Base-by-base conservation (phyloP, 2,329 filamentous ascomycete species). In the Parafenestella ontariensis region DNA sequence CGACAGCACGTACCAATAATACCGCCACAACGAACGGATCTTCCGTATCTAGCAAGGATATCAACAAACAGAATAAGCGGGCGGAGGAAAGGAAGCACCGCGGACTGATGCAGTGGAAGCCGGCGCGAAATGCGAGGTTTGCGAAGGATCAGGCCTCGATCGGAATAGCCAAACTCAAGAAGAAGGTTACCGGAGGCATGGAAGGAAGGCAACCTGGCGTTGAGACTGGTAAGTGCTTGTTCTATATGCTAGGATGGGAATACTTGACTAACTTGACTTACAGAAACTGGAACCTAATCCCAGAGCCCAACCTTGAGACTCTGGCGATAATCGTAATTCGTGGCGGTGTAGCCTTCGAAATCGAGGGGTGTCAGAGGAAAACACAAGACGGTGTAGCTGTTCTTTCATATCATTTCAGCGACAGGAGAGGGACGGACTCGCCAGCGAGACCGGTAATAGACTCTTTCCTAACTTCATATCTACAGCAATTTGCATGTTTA, bases 21-120 rank as follows among this genome's bases (percentile, higher is more conserved):
- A 64, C 60, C 6, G 62, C 61, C 11, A 65, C 50, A 13, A 60
- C 52, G 3, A 59, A 52, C 31, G 41, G 42, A 21, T 63, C 62
- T 8, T 50, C 60, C 1, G 70, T 47, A 51, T 74, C 65, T 34
- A 62, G 56, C 70, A 87, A 87, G 71, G 83, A 88, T 20, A 86
- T 89, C 72, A 87, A 86, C 65, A 81, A 82, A 52, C 83, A 87
- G 58, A 91, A 88, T 70, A 86, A 89, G 59, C 87, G 90, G 43
- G 78, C 79, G 41, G 82, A 97, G 72, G 89, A 93, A 73, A 85
- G 93, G 0, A 92, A 93, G 77, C 92, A 97, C 65, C 84, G 93
- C 10, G 94, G 94, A 0, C 69, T 96, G 71, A 96, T 97, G 91
- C 94, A 98, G 75, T 98, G 93, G 92, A 90, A 88, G 69, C 93